Conservation (phyloP, 768 basidiomycete genomes). For the Lactarius sanguifluus region DNA sequence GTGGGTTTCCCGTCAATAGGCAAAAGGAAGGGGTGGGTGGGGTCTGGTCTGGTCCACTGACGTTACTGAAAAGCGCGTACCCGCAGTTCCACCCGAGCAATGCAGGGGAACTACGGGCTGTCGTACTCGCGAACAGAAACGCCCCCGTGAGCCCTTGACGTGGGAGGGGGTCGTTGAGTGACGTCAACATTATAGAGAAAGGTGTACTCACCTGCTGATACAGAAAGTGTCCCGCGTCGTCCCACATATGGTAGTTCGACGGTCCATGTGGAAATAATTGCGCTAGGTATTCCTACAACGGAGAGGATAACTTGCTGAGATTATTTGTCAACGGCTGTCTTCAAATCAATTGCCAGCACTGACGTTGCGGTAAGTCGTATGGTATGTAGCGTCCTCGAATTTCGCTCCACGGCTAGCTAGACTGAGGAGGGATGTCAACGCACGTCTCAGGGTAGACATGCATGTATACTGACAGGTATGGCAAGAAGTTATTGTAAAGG, state of each 20-base stretch:
- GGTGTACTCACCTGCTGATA: conserved; percentile 56
- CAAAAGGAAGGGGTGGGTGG: neutral
- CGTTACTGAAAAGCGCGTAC: conserved; percentile 63
- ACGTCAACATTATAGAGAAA: conserved; percentile 32
- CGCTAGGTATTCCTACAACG: conserved; percentile 66
- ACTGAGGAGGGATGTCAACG: conserved; percentile 26
- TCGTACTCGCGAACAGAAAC: conserved; percentile 74
- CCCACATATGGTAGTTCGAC: conserved; percentile 67
- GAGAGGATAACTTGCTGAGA: conserved; percentile 68
- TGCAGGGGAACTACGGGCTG: conserved; percentile 64
- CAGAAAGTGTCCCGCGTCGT: conserved; percentile 62
- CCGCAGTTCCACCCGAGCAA: conserved; percentile 82
- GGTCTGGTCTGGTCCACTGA: conserved; percentile 36
- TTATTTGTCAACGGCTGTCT: neutral
- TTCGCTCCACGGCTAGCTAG: conserved; percentile 39
- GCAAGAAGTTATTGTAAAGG: conserved; percentile 41
- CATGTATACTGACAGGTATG: conserved; percentile 35
- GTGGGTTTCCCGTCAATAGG: conserved; percentile 12
- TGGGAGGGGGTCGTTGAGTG: conserved; percentile 47
- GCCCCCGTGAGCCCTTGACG: conserved; percentile 66
- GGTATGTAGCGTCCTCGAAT: conserved; percentile 39
- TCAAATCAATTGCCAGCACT: conserved; percentile 10
- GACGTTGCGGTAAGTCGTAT: conserved; percentile 41
- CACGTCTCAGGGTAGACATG: neutral
- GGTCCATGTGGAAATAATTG: conserved; percentile 67